Evolutionary conservation across 2,329 filamentous ascomycete species (phyloP).

Genomic region (Hypoxylon sp.): DNA sequence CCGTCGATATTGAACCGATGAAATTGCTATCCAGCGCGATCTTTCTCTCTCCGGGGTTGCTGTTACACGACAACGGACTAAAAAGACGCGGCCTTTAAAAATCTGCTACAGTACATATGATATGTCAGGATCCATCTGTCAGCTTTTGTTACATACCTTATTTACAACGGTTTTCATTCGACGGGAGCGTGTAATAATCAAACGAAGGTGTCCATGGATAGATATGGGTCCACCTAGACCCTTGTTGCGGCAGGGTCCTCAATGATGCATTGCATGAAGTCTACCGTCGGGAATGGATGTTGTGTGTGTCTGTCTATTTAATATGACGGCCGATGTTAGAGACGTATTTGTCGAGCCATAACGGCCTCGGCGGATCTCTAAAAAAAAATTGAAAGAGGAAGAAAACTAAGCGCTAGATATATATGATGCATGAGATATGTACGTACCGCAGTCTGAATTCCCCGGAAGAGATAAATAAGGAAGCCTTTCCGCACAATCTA

Average conservation of each 20-base stretch:
- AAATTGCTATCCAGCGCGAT: constrained; percentile 1
- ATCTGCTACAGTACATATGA: constrained; percentile 21
- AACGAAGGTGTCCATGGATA: constrained; percentile 33
- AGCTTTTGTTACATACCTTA: constrained; percentile 14
- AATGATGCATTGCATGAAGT: constrained; percentile 40
- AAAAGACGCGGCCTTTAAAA: constrained; percentile 3
- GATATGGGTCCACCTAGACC: constrained; percentile 34
- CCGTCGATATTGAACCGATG: constrained; percentile 23
- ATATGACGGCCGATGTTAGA: constrained; percentile 9
- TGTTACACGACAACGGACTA: constrained; percentile 15
- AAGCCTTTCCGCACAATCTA: constrained; percentile 43
- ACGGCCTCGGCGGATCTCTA: neutral
- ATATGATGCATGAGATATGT: constrained; percentile 7
- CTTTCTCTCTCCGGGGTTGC: neutral
- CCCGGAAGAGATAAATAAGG: constrained; percentile 46
- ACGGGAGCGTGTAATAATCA: constrained; percentile 33
- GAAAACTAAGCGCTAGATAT: neutral
- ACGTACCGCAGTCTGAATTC: constrained; percentile 10
- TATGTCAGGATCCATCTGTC: constrained; percentile 30
- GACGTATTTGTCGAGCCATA: constrained; percentile 4
- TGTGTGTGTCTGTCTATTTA: neutral
- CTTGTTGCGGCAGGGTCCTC: constrained; percentile 30
- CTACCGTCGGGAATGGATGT: constrained; percentile 18
- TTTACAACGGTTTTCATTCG: constrained; percentile 11
- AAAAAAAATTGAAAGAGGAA: neutral